A percentile compares a stretch with the other conserved stretches of the same genome.
Conservation (phyloP, 371 early-diverging fungal species). For the Lichtheimia corymbifera region DNA sequence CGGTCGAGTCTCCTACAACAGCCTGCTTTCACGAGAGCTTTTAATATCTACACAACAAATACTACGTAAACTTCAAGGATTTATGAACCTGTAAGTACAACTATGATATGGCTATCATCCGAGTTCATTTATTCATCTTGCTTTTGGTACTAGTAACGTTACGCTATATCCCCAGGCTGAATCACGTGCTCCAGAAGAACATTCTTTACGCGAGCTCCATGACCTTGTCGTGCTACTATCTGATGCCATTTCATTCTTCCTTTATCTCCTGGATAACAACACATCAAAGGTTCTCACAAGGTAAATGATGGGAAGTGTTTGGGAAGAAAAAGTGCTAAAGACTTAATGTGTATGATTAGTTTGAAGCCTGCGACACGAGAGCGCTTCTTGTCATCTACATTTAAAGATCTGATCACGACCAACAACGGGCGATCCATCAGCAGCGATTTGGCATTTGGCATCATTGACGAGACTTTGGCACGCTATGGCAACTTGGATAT, state of each 20-base stretch:
- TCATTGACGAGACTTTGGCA: conserved; percentile 48
- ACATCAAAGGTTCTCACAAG: conserved; percentile 31
- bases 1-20: conserved; percentile 3
- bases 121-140: not conserved
- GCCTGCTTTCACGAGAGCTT: conserved; percentile 9
- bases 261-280: conserved; percentile 1
- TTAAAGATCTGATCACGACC: conserved; percentile 60
- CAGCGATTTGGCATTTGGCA: conserved; percentile 61
- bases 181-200: conserved; percentile 21
- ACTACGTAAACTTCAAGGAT: conserved; percentile 21
- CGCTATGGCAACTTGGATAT: conserved; percentile 21
- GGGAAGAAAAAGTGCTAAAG: not conserved
- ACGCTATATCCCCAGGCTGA: conserved; percentile 17
- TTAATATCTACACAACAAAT: conserved; percentile 18
- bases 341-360: conserved; percentile 14
- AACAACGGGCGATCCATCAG: conserved; percentile 58
- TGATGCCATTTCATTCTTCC: conserved; percentile 72
- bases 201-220: conserved; percentile 61
- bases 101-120: no score
- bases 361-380: conserved; percentile 41
- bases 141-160: conserved; percentile 11
- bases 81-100: conserved; percentile 26
- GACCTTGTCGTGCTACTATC: conserved; percentile 56
- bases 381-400: conserved; percentile 50
- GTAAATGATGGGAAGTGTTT: conserved; percentile 32